Base-by-base conservation (phyloP, 768 basidiomycete genomes). In the Trametes gibbosa region DNA sequence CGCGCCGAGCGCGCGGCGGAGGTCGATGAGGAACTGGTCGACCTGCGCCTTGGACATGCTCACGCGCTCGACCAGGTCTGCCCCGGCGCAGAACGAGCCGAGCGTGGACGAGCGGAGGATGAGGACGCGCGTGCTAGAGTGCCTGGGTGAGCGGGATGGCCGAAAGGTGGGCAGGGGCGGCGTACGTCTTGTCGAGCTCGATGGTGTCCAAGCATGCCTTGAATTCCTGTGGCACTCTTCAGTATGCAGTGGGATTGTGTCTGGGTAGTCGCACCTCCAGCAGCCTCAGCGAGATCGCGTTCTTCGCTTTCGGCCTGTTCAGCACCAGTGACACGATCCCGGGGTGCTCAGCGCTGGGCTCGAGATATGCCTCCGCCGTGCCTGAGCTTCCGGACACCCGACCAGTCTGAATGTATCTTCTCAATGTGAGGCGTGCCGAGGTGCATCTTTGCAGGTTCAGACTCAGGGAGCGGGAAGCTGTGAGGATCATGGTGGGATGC, bases 81-180 rank as follows among this genome's bases (percentile, higher is more conserved):
- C 95, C 12, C 95, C 95, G 16, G 95, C 87, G 69, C 95, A 98
- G 74, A 97, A 98, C 2, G 90, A 79, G 23, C 85, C 86, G n/a
- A 79, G 65, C 0, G 85, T 81, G 0, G 90, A 82, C 7, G 95
- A 95, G 53, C 87, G 83, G n/a, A 98, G 70, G 54, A 98, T 85
- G 59, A 98, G 81, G 0, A 89, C 84, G 56, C 93, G 87, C 52
- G 87, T 78, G 56, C 89, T 92, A 62, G 12, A 16, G 46, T 13
- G 13, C 21, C 2, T 39, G 41, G 59, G 34, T 19, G 37, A 53
- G 50, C 21, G 21, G 34, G 25, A 32, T 4, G 13, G 16, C 45
- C 37, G 19, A 27, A 23, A 46, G 32, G 51, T 0, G 49, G 21
- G 4, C 53, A 48, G 50, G 24, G 27, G n/a, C 40, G 35, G 63